phyloP scores from a whole-genome alignment of 2,329 filamentous ascomycete species.

The Huntiella decipiens region DNA sequence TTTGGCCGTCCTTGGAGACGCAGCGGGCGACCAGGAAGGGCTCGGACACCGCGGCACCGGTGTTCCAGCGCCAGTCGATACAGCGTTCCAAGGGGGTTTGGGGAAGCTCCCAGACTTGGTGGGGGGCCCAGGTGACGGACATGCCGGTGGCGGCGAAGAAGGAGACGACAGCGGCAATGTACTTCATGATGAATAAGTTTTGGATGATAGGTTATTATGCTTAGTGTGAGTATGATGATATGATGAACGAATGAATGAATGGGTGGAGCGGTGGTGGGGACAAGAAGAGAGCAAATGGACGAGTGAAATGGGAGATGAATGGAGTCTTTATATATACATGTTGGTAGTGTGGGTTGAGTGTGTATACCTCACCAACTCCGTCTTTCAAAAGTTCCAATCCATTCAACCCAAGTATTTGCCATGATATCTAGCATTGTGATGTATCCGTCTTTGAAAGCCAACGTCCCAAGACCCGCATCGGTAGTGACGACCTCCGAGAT shows the following conservation, averaged over 20 bases:
- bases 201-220: background rate
- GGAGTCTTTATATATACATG: slow-evolving; percentile 1
- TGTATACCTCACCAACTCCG: background rate
- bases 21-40: background rate
- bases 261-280: background rate
- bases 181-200: background rate
- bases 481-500: no score
- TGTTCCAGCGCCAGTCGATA: background rate
- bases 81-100: background rate
- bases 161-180: background rate
- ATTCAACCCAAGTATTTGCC: no score
- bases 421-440: no score
- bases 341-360: background rate
- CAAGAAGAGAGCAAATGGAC: background rate
- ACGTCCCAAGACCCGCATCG: no score
- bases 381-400: no score
- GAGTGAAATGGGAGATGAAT: background rate
- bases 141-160: background rate
- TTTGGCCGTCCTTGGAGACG: background rate
- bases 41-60: background rate
- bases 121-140: background rate
- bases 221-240: no score
- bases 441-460: no score
- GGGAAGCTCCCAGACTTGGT: background rate
- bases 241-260: background rate